Evolutionary conservation across 331 rosid genomes (phyloP), one percentile per base, ranked within the genome.

Genomic region (Acacia pycnantha): DNA sequence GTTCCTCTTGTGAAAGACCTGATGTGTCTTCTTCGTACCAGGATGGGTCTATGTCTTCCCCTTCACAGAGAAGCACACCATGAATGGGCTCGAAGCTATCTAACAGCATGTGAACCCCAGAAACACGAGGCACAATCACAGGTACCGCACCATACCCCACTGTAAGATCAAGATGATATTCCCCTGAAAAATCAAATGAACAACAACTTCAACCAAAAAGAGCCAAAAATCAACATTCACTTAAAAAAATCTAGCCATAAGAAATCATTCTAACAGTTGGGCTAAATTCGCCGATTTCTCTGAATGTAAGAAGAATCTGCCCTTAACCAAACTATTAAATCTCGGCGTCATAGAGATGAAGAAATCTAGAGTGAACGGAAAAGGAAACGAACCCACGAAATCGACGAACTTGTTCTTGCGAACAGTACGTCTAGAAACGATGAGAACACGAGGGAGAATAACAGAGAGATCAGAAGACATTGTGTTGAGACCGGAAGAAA

Each of bases 381-480:
- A 58, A 31, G 19, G 64, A 54, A 66, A 77, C 88, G 37, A 71
- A 91, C 98, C 98, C 0, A 95, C 98, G 50, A 95, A 95, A 93
- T 95, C 96, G 2, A 95, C 98, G 73, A 95, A 95, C 84, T 95
- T 95, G 94, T 95, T 95, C 83, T 95, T 95, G 73, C 98, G 98
- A 83, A 95, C 84, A 86, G 76, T 89, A 37, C 98, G 97, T 64
- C 98, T 83, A 35, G 98, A 95, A 82, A 95, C 98, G 33, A 95
- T 94, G 27, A 95, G 92, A 76, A 93, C 96, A 58, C 97, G 98
- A 82, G 98, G 98, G 70, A 93, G 97, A 54, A 93, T 88, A 12
- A 56, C 88, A 3, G 96, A 90, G 69, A 93, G 92, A 90, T 95
- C 96, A 29, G 97, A 76, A 71, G 86, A 85, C 96, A 90, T 88